Evolutionary conservation across 139 green algal genomes (phyloP), one percentile per base, ranked within the genome.

Genomic region (Deuterostichococcus epilithicus): DNA sequence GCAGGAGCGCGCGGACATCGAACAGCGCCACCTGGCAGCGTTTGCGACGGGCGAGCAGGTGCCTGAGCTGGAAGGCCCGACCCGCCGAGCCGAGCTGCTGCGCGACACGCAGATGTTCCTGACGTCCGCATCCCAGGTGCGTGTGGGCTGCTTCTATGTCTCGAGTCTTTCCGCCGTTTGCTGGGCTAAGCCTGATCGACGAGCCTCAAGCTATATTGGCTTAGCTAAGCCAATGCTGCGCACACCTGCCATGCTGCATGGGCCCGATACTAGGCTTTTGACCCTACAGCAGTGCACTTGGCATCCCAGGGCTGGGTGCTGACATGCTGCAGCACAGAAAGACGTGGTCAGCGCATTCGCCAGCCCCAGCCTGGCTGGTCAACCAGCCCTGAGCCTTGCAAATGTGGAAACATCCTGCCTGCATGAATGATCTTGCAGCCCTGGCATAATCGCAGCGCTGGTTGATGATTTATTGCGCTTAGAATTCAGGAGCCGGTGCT

Each of bases 401-500:
- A 26, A 25, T 60, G 35, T 60, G 35, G 69, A 39, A 74, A 28
- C 52, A 37, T 74, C 69, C 52, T 26, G 38, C 52, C 28, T 74
- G 69, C 26, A 74, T 74, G 26, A 59, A 33, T 28, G 28, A n/a
- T n/a, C n/a, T n/a, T n/a, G n/a, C n/a, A n/a, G n/a, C n/a, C n/a
- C n/a, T n/a, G n/a, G n/a, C 35, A 59, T 26, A 74, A 4, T 26
- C 52, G 18, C 69, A 74, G 69, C 38, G 52, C 36, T 60, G 69
- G 22, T 6, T 42, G 26, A 71, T 36, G 32, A 71, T 30, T 36
- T 71, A 26, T 38, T 25, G 28, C 20, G 65, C 65, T 36, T 20
- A 20, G 22, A 5, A 58, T 60, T 28, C 83, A 92, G 87, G 81
- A 70, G 33, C 89, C 91, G 1, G 67, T 87, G 22, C 42, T 97